Evolutionary conservation across 2,329 filamentous ascomycete genomes (phyloP), one percentile per base, ranked within the genome.

Genomic region (Dactylellina drechsleri): DNA sequence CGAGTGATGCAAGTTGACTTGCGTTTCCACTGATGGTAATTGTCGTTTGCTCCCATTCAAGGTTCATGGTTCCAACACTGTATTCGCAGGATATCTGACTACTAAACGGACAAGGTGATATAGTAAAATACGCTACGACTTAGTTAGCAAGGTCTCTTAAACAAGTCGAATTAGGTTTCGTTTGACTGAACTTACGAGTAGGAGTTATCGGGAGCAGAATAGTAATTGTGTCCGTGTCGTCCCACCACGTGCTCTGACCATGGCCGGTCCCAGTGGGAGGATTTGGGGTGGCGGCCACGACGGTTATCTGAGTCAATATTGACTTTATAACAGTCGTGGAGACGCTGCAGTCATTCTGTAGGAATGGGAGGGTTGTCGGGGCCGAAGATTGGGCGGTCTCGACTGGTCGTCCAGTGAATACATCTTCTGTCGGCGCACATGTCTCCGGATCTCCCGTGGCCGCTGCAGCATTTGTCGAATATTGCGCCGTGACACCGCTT

Each of bases 221-320:
- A 1, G 70, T 75, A 20, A 75, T 47, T 15, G 59, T 31, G 16
- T 59, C 45, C 1, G 62, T 61, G 16, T 50, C 64, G 18, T 68
- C 70, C 70, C 70, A 75, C 70, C 70, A 75, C 8, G 70, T 75
- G 16, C 58, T 75, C 45, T 75, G 70, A 15, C 70, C 70, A 31
- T 66, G 41, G 4, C 26, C 64, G 1, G 70, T 75, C 12, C 45
- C 70, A 2, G 70, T 75, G 12, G 70, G 70, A 3, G 70, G 70
- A 16, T 75, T 75, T 23, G 61, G 62, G 16, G 47, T 31, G 2
- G 70, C 70, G 10, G 57, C 47, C 13, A 67, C 23, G 12, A 75
- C 26, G 0, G 62, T 66, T 7, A 75, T 43, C 36, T 60, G 57
- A 0, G 70, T 75, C 6, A 67, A 54, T 6, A 75, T 26, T 1